Conservation (phyloP, 495 filamentous ascomycete genomes). For the Hypoxylon crocopeplum region DNA sequence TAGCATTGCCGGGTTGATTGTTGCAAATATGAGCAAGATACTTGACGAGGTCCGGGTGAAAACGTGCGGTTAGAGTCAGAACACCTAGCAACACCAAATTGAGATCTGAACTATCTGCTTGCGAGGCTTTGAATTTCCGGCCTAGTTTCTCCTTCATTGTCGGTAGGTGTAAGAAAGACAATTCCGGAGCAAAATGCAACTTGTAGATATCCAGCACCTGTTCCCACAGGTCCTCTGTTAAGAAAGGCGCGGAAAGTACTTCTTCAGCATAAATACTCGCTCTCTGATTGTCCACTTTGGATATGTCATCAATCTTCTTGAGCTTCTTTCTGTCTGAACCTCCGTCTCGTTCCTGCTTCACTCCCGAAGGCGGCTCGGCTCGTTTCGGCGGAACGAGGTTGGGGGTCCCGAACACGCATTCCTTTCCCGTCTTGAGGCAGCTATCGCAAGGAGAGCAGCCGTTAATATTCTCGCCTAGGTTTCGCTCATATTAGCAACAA, state of each 20-base stretch:
- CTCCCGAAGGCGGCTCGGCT: constrained; percentile 54
- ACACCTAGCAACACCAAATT: constrained; percentile 80
- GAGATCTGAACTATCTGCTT: constrained; percentile 53
- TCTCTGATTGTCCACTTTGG: constrained; percentile 47
- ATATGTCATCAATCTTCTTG: constrained; percentile 59
- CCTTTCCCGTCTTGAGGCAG: constrained; percentile 75
- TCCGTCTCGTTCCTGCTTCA: constrained; percentile 64
- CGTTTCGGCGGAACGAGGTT: constrained; percentile 64
- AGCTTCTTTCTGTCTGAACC: constrained; percentile 67
- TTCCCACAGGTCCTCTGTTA: constrained; percentile 74
- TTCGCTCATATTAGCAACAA: constrained; percentile 10
- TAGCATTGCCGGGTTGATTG: constrained; percentile 40
- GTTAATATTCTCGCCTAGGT: constrained; percentile 69
- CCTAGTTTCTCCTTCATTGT: constrained; percentile 69
- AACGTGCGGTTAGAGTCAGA: constrained; percentile 78
- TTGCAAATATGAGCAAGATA: constrained; percentile 59
- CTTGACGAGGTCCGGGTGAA: constrained; percentile 72
- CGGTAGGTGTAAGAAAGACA: constrained; percentile 83
- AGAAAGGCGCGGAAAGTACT: constrained; percentile 58
- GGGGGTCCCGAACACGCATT: constrained; percentile 76
- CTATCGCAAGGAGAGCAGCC: constrained; percentile 76
- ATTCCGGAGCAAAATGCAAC: constrained; percentile 79
- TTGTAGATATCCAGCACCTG: constrained; percentile 81
- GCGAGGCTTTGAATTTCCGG: constrained; percentile 47
- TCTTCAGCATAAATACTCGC: constrained; percentile 50